phyloP scores from a whole-genome alignment of 768 basidiomycete genomes.

The Naematelia encephala region DNA sequence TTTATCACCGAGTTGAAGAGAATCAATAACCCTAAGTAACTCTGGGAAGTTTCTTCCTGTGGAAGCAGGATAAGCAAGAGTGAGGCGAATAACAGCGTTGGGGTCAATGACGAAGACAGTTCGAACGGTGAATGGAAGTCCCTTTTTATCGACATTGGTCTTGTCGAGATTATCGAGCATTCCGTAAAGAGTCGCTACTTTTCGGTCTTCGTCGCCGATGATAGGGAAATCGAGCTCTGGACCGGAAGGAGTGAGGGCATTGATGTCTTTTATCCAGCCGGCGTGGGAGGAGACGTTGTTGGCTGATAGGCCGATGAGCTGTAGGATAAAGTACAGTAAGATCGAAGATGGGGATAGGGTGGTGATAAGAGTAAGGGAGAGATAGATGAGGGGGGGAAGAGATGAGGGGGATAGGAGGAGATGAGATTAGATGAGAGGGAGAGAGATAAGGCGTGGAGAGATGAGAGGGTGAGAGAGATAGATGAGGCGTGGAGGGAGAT shows the following conservation, averaged over 20 bases:
- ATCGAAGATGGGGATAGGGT: no score
- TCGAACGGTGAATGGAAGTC: conserved; percentile 91
- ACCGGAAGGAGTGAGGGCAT: conserved; percentile 57
- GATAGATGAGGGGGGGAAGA: background rate
- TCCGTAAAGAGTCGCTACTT: conserved; percentile 76
- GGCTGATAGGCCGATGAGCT: conserved; percentile 68
- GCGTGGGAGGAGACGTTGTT: conserved; percentile 81
- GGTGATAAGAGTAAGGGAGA: background rate
- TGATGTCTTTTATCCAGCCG: conserved; percentile 73
- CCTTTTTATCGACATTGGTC: conserved; percentile 61
- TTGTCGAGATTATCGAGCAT: conserved; percentile 96
- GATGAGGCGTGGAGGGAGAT: no score
- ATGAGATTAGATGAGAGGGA: conserved; percentile 7
- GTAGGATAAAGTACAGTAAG: no score
- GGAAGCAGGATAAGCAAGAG: conserved; percentile 86
- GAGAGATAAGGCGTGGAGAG: no score
- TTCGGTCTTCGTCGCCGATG: conserved; percentile 88
- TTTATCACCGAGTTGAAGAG: conserved; percentile 73
- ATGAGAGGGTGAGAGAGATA: no score
- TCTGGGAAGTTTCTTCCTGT: conserved; percentile 60
- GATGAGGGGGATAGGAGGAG: background rate
- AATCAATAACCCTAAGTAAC: conserved; percentile 68
- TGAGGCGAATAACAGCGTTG: conserved; percentile 87
- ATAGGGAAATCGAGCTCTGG: conserved; percentile 88
- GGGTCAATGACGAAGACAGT: conserved; percentile 96